These are phyloP conservation scores for Botrytis elliptica DNA, from an alignment of 2,329 filamentous ascomycete genomes.

Conservation along the genomic window DNA sequence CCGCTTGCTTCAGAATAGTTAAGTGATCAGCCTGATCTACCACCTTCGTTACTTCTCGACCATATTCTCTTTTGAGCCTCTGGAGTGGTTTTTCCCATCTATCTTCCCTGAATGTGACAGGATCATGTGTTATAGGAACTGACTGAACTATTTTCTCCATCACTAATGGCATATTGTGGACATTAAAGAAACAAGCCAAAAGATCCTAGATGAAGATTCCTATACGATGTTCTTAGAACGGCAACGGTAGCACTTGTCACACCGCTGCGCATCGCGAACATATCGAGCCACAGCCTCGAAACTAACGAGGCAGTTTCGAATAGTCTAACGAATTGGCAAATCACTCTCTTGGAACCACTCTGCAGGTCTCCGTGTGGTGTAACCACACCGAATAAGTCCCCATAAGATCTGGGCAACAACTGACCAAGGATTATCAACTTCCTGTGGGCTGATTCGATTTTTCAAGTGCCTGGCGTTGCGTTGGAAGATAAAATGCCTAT, in stretches of 20 bases:
- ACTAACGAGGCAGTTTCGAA: neutral
- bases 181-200: fast-evolving
- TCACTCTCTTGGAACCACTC: neutral
- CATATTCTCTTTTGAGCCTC: too few species aligned
- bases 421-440: fast-evolving
- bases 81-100: too few species aligned
- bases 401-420: neutral
- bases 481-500: neutral
- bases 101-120: too few species aligned
- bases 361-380: neutral
- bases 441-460: fast-evolving
- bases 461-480: neutral
- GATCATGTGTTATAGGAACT: too few species aligned
- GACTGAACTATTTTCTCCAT: too few species aligned
- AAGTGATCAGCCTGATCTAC: too few species aligned
- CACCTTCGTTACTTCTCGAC: too few species aligned
- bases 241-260: neutral
- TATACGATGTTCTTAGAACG: neutral
- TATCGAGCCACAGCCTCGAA: neutral
- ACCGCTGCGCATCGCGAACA: neutral
- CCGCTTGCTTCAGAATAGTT: too few species aligned
- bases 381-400: neutral
- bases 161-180: too few species aligned
- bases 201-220: neutral
- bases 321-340: neutral